Evolutionary conservation across 331 rosid species (phyloP), one percentile per base, ranked within the genome.

Genomic region (Rosa hybrid): DNA sequence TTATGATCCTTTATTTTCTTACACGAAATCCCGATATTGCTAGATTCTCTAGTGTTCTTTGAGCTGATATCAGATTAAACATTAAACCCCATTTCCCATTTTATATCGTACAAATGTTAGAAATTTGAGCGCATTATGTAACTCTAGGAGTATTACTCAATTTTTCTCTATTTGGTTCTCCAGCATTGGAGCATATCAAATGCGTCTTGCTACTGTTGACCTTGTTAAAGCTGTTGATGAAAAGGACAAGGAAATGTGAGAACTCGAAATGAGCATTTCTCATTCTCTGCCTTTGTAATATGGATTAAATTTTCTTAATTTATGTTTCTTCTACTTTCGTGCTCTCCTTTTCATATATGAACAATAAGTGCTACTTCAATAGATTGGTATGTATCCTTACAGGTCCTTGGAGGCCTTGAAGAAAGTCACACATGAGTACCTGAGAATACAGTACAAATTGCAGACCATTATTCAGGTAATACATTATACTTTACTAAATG

Each of bases 131-230:
- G 3, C 30, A 46, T 71, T 10, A 21, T 44, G 34, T 1, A 44
- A n/a, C 34, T 70, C 17, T 6, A 21, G 2, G n/a, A 71, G 12
- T 13, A 17, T 14, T 44, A n/a, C 23, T 25, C 17, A 4, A 20
- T 18, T 44, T 71, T 38, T 63, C n/a, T 10, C 38, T 71, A 17
- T 76, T 57, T 69, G 77, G 63, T 60, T n/a, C 16, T 46, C 38
- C 75, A 77, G 85, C 50, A 71, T 82, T 60, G 85, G 75, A 6
- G 85, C 85, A 49, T 11, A 4, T 45, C 57, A 71, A n/a, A 39
- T 82, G 49, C 53, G 30, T 13, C 74, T 60, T 5, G 81, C 81
- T 41, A 49, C 78, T 49, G 38, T 4, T 60, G 81, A 77, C 11
- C 78, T 82, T 77, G 44, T 23, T 13, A 42, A 62, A 48, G 85